Evolutionary conservation across 108 stramenopile species (phyloP).

Genomic region (Skeletonema grethae): DNA sequence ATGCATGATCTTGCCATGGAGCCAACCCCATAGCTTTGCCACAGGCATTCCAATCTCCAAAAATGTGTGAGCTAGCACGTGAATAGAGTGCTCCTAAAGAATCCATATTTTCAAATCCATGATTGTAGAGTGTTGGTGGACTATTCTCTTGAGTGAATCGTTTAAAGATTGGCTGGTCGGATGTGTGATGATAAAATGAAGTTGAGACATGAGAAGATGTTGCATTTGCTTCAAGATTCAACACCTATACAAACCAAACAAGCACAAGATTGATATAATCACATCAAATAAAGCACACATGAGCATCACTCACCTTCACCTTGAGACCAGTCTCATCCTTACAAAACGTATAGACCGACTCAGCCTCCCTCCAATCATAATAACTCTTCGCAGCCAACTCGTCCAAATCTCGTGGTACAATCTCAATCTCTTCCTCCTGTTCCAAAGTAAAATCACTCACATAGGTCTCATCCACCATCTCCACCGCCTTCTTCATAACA

Average conservation of each 20-base stretch:
- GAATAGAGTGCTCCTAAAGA: conserved; percentile 94
- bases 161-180: conserved; percentile 80
- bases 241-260: too few species aligned
- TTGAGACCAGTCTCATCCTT: conserved; percentile 38
- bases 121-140: conserved; percentile 85
- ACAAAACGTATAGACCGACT: conserved; percentile 84
- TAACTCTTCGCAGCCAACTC: conserved; percentile 44
- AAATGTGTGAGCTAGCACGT: conserved; percentile 89
- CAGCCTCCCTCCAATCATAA: conserved; percentile 93
- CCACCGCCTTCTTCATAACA: conserved; percentile 69
- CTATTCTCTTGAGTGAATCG: conserved; percentile 86
- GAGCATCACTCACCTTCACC: conserved; percentile 35
- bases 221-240: too few species aligned
- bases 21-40: conserved; percentile 97
- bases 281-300: neutral
- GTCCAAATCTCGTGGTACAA: conserved; percentile 76
- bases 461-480: conserved; percentile 58
- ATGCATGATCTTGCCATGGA: conserved; percentile 82
- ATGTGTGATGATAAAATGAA: neutral
- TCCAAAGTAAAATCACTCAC: conserved; percentile 73
- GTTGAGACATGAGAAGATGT: neutral
- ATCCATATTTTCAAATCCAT: conserved; percentile 96
- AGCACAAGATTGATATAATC: too few species aligned
- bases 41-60: conserved; percentile 97
- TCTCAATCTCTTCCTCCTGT: conserved; percentile 50